Evolutionary conservation across 73 alveolate species (phyloP).

Genomic region (Paramecium primaurelia): DNA sequence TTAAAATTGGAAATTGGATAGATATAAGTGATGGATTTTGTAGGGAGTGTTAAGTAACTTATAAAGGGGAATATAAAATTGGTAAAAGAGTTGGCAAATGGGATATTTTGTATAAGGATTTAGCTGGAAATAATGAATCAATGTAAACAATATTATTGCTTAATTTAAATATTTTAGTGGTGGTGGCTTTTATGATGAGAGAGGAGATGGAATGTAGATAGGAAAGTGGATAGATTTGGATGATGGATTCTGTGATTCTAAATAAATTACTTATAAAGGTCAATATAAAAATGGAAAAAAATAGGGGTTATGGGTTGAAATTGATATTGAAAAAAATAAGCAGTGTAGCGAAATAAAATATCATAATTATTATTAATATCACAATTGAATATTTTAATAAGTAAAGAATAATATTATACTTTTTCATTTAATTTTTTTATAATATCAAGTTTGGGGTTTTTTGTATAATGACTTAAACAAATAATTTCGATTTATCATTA

Average conservation of each 20-base stretch:
- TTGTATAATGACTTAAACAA: too few relatives aligned
- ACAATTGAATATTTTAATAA: too few relatives aligned
- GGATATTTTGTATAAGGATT: neutral
- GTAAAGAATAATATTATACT: too few relatives aligned
- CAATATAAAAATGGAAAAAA: neutral
- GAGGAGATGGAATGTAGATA: neutral
- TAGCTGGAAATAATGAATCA: too few relatives aligned
- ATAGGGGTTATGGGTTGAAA: neutral
- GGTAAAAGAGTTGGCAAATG: neutral
- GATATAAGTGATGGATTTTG: neutral
- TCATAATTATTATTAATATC: too few relatives aligned
- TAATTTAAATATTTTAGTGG: neutral
- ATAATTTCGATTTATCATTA: too few relatives aligned
- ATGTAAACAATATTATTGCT: neutral
- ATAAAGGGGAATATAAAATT: neutral
- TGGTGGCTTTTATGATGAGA: neutral
- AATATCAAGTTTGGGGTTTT: too few relatives aligned
- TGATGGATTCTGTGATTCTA: too few relatives aligned
- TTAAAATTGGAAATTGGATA: neutral
- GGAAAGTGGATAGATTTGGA: neutral
- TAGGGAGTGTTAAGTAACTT: neutral
- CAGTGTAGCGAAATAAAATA: neutral
- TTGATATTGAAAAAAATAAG: neutral
- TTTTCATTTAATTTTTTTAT: too few relatives aligned
- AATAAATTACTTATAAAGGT: neutral